These are phyloP conservation scores for Tylopilus vinaceipallidus DNA, from an alignment of 768 basidiomycete genomes.

Conservation along the genomic window DNA sequence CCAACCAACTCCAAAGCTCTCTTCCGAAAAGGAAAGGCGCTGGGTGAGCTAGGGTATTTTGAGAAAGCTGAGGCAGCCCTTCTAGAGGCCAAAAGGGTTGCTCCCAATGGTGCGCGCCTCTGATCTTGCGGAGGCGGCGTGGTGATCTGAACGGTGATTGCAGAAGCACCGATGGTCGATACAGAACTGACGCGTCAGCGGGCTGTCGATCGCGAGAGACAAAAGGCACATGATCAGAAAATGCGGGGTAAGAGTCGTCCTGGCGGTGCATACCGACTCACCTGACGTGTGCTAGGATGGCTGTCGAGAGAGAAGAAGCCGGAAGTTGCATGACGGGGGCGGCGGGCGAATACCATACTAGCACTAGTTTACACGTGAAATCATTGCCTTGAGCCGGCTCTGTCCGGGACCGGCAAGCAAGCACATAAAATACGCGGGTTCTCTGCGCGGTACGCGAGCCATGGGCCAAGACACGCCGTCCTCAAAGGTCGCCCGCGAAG, in stretches of 20 bases:
- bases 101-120: constrained; percentile 48
- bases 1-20: constrained; percentile 74
- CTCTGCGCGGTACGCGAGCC: neutral
- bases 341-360: constrained; percentile 26
- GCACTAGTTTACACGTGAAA: constrained; percentile 3
- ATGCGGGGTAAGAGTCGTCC: constrained; percentile 55
- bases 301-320: constrained; percentile 32
- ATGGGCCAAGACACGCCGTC: constrained; percentile 29
- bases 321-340: no score
- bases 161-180: constrained; percentile 59
- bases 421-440: constrained; percentile 4
- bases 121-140: neutral
- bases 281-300: constrained; percentile 24
- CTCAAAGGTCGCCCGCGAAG: constrained; percentile 17
- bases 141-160: neutral
- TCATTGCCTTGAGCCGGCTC: constrained; percentile 6
- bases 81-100: constrained; percentile 61
- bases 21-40: constrained; percentile 78
- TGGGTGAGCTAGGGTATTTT: constrained; percentile 72
- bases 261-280: neutral
- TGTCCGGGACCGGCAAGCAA: neutral
- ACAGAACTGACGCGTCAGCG: constrained; percentile 63
- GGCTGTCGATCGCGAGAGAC: constrained; percentile 63
- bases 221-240: constrained; percentile 64
- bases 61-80: constrained; percentile 70